Base-by-base conservation (phyloP, 1,139 yeast genomes). In the Debaryomyces robertsiae region DNA sequence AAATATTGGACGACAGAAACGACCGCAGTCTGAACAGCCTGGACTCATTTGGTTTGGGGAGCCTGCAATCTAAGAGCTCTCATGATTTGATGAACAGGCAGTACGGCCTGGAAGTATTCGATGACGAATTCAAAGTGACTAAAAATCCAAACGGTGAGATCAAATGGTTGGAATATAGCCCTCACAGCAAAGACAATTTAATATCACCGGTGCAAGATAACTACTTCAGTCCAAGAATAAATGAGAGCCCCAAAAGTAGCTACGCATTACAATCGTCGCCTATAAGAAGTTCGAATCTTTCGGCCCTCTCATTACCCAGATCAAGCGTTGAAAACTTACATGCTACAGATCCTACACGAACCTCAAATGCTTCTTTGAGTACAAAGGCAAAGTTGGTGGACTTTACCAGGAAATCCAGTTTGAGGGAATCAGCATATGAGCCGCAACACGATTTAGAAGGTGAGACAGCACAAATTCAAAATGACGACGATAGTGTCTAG, bases 351-450 rank as follows among this genome's bases (percentile, higher is more conserved):
- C 22, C 22, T 11, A 31, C 43, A n/a, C 45, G 57, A 40, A 43
- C 50, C 17, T 53, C 61, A 10, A 47, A 35, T 30, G 38, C 55
- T 11, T 55, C 61, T 2, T 43, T 44, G 14, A 45, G 43, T 18
- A 47, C 46, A 17, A 61, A 61, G 36, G 81, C 80, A 9, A 75
- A 77, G 51, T 60, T 78, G 45, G 80, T 78, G 36, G 77, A 77
- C 41, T 77, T 78, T 49, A 75, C 80, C 6, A 61, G 79, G 51
- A 70, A 70, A 48, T 75, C 75, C 23, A 67, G 77, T 53, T 61
- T 66, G 50, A 60, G 71, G 46, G 73, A 73, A 44, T 64, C 73
- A 17, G 65, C 73, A 3, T 58, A 61, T 42, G 60, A 60, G 38
- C 65, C 66, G 22, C 57, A 59, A 41, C 50, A 54, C 34, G 47